Conservation (phyloP, 2,329 filamentous ascomycete species). For the Talaromyces pinophilus region DNA sequence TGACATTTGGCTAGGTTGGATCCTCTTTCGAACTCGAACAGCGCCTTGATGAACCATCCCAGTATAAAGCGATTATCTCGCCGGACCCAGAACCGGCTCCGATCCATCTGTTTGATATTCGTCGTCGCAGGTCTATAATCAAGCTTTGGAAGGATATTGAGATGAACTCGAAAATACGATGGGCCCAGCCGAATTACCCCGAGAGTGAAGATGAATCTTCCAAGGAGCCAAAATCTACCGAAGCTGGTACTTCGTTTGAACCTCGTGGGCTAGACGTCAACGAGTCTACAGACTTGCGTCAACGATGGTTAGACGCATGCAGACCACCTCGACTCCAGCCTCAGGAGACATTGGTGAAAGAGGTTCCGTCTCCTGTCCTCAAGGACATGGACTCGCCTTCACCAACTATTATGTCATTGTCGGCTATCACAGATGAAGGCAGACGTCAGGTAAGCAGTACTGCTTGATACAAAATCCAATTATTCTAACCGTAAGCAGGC, state of each 20-base stretch:
- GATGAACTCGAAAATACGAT: constrained; percentile 18
- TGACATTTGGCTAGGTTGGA: constrained; percentile 40
- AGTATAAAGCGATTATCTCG: constrained; percentile 22
- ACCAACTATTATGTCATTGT: constrained; percentile 12
- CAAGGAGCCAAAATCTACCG: not conserved
- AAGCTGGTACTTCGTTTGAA: not conserved
- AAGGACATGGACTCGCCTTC: not conserved
- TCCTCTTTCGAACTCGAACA: constrained; percentile 51
- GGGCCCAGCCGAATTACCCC: not conserved
- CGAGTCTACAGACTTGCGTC: constrained; percentile 6
- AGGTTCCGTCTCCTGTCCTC: not conserved
- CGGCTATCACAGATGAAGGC: constrained; percentile 29
- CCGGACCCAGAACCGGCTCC: constrained; percentile 28
- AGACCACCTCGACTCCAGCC: constrained; percentile 24
- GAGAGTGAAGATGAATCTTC: not conserved
- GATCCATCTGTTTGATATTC: constrained; percentile 52
- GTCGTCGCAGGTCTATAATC: constrained; percentile 41
- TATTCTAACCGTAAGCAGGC: constrained; percentile 26
- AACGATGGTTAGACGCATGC: constrained; percentile 24
- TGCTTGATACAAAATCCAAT: not conserved
- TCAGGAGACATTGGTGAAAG: not conserved
- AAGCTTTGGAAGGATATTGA: constrained; percentile 43
- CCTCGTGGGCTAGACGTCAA: not conserved
- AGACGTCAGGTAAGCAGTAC: constrained; percentile 27
- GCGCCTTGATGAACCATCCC: constrained; percentile 47